phyloP scores from a whole-genome alignment of 441 rosid genomes.

The Pelargonium exstipulatum region DNA sequence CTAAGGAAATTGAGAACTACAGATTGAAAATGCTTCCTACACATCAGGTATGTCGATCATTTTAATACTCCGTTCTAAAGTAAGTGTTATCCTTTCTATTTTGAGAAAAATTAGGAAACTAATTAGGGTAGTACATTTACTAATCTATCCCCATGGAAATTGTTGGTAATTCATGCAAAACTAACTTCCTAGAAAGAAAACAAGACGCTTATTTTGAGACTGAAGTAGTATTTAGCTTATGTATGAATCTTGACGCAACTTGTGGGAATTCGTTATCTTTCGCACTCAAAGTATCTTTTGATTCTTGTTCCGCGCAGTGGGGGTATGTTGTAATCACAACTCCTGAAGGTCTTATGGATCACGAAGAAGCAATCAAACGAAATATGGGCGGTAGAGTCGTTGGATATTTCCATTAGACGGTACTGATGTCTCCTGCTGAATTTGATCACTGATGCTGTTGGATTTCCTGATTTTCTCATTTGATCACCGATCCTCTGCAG shows the following conservation, averaged over 20 bases:
- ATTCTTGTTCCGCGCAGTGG: conserved; percentile 48
- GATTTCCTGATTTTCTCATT: too few species aligned
- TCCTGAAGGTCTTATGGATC: conserved; percentile 89
- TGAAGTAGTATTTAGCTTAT: neutral
- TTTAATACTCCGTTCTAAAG: neutral
- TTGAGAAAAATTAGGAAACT: too few species aligned
- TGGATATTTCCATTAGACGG: conserved; percentile 69
- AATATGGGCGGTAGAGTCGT: conserved; percentile 91
- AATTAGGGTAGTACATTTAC: too few species aligned
- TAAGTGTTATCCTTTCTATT: too few species aligned
- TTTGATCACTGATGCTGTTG: too few species aligned
- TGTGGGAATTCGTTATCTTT: too few species aligned
- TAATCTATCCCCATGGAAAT: too few species aligned
- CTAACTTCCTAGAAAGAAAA: too few species aligned
- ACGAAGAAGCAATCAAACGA: conserved; percentile 73
- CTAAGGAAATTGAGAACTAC: conserved; percentile 63
- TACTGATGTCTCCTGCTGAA: neutral
- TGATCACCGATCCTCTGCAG: too few species aligned
- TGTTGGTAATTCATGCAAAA: too few species aligned
- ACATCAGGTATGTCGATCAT: conserved; percentile 48
- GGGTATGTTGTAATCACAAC: conserved; percentile 89
- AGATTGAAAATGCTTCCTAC: conserved; percentile 76
- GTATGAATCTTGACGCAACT: too few species aligned
- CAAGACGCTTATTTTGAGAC: neutral
- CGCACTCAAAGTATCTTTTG: neutral